Evolutionary conservation across 805 yeast genomes (phyloP).

Genomic region (Ogataea naganishii): DNA sequence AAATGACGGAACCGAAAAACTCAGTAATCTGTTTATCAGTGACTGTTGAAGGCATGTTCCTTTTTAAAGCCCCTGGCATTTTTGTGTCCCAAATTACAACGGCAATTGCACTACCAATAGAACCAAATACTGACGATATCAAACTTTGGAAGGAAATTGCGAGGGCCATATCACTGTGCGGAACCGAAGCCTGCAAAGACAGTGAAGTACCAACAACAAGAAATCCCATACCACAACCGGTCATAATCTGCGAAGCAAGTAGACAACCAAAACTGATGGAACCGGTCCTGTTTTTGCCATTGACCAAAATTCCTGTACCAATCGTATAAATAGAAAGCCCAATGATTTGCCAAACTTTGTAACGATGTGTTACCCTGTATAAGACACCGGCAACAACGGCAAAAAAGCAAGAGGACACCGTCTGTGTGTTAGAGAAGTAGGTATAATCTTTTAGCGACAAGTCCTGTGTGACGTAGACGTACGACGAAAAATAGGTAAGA

Average conservation of each 20-base stretch:
- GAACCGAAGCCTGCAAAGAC: constrained; percentile 32
- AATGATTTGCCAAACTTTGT: constrained; percentile 25
- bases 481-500: constrained; percentile 25
- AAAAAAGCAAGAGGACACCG: constrained; percentile 28
- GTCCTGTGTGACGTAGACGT: constrained; percentile 22
- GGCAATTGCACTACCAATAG: constrained; percentile 29
- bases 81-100: constrained; percentile 27
- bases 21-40: constrained; percentile 12
- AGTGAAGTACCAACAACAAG: constrained; percentile 26
- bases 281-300: constrained; percentile 12
- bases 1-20: constrained; percentile 16
- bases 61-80: constrained; percentile 20
- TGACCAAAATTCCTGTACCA: constrained; percentile 21
- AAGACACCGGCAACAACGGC: constrained; percentile 28
- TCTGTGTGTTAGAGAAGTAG: constrained; percentile 27
- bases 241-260: constrained; percentile 21
- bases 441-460: constrained; percentile 26
- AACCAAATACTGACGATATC: constrained; percentile 25
- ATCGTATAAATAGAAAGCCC: constrained; percentile 25
- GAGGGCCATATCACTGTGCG: constrained; percentile 28
- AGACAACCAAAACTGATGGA: constrained; percentile 22
- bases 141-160: constrained; percentile 26
- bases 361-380: constrained; percentile 26
- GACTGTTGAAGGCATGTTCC: constrained; percentile 18
- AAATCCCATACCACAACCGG: constrained; percentile 27